These are phyloP conservation scores for Lactarius trivialis DNA, from an alignment of 768 basidiomycete genomes.

Conservation along the genomic window DNA sequence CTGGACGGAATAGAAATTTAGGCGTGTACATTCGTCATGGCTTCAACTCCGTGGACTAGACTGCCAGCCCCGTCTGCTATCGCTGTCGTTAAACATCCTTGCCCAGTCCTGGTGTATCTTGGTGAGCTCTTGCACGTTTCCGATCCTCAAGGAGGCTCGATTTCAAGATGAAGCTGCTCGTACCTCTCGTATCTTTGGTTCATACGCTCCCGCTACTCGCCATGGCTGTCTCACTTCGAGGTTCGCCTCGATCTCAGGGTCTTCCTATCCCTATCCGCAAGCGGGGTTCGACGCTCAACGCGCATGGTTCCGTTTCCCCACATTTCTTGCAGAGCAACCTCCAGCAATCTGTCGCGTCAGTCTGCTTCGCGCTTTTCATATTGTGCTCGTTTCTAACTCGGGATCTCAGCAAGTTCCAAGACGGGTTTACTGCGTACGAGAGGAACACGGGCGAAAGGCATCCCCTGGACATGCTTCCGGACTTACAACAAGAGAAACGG, in stretches of 20 bases:
- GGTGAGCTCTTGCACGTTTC: background rate
- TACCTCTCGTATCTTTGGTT: background rate
- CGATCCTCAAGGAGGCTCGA: background rate
- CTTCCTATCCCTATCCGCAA: background rate
- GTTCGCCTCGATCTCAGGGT: background rate
- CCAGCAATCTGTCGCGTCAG: background rate
- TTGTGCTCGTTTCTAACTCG: background rate
- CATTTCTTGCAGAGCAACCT: background rate
- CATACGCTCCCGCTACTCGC: background rate
- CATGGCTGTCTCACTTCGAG: background rate
- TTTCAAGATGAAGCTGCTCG: background rate
- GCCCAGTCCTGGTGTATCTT: background rate
- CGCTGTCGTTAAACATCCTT: background rate
- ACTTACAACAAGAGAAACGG: constrained; percentile 25
- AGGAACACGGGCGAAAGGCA: constrained; percentile 40
- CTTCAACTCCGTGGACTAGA: background rate
- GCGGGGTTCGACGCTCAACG: background rate
- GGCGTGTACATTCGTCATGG: background rate
- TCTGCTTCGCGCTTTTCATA: background rate
- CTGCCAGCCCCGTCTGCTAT: background rate
- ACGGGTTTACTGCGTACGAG: constrained; percentile 38
- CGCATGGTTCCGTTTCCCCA: background rate
- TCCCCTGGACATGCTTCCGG: constrained; percentile 26
- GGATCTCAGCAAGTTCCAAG: constrained; percentile 36
- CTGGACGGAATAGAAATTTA: background rate